phyloP scores from a whole-genome alignment of 2,329 filamentous ascomycete genomes.

The Trichoderma sp. region DNA sequence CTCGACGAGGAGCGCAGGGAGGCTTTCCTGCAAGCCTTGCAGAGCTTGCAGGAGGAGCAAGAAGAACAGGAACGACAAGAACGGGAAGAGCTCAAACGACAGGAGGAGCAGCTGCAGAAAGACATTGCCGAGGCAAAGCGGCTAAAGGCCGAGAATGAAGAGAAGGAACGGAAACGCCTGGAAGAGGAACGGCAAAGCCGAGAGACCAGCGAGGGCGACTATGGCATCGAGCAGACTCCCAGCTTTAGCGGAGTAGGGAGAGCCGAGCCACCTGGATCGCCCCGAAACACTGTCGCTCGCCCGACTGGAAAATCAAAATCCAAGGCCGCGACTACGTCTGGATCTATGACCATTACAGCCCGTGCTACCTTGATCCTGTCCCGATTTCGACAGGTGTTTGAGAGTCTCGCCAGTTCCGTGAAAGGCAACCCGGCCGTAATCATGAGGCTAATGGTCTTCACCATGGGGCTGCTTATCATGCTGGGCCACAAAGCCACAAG shows the following conservation, averaged over 20 bases:
- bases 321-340: conserved; percentile 34
- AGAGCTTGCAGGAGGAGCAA: conserved; percentile 82
- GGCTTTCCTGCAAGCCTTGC: conserved; percentile 81
- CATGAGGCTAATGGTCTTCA: conserved; percentile 70
- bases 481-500: conserved; percentile 74
- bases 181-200: conserved; percentile 55
- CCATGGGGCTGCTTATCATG: conserved; percentile 75
- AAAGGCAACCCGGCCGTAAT: conserved; percentile 59
- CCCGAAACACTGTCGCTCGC: conserved; percentile 38
- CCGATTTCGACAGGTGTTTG: conserved; percentile 54
- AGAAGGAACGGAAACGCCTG: conserved; percentile 52
- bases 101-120: conserved; percentile 57
- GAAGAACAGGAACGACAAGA: conserved; percentile 68
- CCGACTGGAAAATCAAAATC: conserved; percentile 30
- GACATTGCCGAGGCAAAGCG: conserved; percentile 60
- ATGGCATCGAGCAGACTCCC: conserved; percentile 63
- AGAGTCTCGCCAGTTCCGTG: conserved; percentile 52
- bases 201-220: conserved; percentile 64
- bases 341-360: conserved; percentile 43
- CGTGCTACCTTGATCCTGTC: conserved; percentile 55
- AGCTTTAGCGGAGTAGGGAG: conserved; percentile 40
- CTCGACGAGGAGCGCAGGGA: conserved; percentile 91
- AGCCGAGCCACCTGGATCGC: conserved; percentile 34
- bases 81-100: conserved; percentile 56
- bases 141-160: conserved; percentile 60